Evolutionary conservation across 2,329 filamentous ascomycete species (phyloP).

Genomic region (Stemphylium lycopersici): DNA sequence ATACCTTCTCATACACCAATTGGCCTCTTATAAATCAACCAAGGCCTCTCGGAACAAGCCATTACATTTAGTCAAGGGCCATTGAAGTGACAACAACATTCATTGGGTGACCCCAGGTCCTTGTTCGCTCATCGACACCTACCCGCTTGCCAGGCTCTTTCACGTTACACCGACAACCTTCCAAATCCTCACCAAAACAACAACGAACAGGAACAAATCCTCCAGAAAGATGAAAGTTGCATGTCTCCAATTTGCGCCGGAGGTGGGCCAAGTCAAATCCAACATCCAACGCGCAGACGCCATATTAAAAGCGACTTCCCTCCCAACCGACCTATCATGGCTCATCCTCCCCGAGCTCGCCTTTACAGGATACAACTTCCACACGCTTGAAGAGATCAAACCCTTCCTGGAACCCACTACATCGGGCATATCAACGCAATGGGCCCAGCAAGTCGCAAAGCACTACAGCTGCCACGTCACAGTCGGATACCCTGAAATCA

Average conservation of each 20-base stretch:
- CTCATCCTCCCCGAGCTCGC: constrained; percentile 78
- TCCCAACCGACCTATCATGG: constrained; percentile 62
- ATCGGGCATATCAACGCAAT: constrained; percentile 70
- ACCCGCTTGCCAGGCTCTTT: neutral
- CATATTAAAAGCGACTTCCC: constrained; percentile 61
- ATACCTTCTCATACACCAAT: neutral
- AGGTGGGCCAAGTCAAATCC: constrained; percentile 71
- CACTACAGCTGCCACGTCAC: constrained; percentile 71
- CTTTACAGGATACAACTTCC: constrained; percentile 83
- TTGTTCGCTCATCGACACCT: neutral
- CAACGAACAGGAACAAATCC: neutral
- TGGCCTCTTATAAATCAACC: neutral
- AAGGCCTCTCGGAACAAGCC: neutral
- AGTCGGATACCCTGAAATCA: constrained; percentile 73
- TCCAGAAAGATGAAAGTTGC: constrained; percentile 65
- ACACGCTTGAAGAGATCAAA: constrained; percentile 68
- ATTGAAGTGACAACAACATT: neutral
- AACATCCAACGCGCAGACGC: constrained; percentile 73
- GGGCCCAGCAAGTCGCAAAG: constrained; percentile 71
- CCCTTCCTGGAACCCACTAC: constrained; percentile 72
- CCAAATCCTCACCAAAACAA: neutral
- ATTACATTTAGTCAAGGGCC: neutral
- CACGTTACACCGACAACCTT: neutral
- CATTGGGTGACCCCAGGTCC: neutral
- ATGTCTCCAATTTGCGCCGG: constrained; percentile 74